A percentile compares a stretch with the other conserved stretches of the same genome.
Evolutionary conservation across 2,329 filamentous ascomycete genomes (phyloP).

Genomic region (Fusarium citri): DNA sequence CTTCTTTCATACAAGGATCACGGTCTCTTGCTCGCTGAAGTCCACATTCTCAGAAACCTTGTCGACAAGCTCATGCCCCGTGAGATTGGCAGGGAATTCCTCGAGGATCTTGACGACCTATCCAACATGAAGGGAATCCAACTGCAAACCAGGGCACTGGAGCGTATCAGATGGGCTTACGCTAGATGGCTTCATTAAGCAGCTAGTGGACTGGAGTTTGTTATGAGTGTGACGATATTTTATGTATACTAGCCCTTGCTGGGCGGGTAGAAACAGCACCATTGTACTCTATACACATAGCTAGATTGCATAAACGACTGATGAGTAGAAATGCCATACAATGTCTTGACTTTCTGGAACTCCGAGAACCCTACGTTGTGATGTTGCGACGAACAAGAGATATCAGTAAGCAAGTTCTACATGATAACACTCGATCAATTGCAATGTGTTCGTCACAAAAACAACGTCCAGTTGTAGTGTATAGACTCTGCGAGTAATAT

Average conservation of each 20-base stretch:
- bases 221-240: slow-evolving; percentile 1
- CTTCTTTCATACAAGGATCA: slow-evolving; percentile 92
- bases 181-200: slow-evolving; percentile 70
- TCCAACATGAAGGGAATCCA: slow-evolving; percentile 84
- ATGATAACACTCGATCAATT: background rate
- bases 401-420: background rate
- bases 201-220: background rate
- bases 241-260: slow-evolving; percentile 31
- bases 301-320: slow-evolving; percentile 36
- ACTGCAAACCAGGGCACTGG: slow-evolving; percentile 81
- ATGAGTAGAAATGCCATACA: slow-evolving; percentile 13
- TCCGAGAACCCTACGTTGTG: background rate
- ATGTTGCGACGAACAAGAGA: background rate
- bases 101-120: slow-evolving; percentile 88
- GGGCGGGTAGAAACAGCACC: slow-evolving; percentile 21
- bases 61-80: slow-evolving; percentile 72
- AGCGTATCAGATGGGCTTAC: slow-evolving; percentile 92
- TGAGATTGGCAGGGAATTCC: slow-evolving; percentile 83
- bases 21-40: slow-evolving; percentile 88
- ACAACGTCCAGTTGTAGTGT: background rate
- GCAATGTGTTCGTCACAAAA: background rate
- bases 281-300: slow-evolving; percentile 19
- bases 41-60: slow-evolving; percentile 81
- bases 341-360: background rate
- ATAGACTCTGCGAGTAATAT: background rate